These are phyloP conservation scores for Przewalskia tangutica DNA, from an alignment of 257 asterid genomes.

Conservation along the genomic window DNA sequence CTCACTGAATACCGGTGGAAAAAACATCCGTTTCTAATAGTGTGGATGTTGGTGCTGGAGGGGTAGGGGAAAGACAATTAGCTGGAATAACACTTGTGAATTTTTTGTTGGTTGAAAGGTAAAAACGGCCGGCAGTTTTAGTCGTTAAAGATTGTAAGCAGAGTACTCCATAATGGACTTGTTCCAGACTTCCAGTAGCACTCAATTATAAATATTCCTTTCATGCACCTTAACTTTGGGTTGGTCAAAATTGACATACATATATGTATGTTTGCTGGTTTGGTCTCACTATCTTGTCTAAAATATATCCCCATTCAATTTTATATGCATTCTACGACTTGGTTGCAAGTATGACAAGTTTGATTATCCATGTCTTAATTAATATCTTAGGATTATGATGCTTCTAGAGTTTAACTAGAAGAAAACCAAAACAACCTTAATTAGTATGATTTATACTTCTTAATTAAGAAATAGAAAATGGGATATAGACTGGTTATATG, in stretches of 20 bases:
- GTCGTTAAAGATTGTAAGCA: background rate
- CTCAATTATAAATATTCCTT: background rate
- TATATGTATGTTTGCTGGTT: background rate
- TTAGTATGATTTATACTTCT: background rate
- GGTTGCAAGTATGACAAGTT: background rate
- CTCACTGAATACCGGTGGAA: no score
- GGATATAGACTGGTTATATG: background rate
- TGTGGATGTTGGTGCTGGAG: no score
- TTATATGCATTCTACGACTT: background rate
- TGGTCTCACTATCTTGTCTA: background rate
- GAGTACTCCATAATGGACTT: background rate
- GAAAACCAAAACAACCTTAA: background rate
- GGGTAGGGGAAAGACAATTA: no score
- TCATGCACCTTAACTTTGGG: background rate
- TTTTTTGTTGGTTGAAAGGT: background rate
- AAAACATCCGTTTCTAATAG: no score
- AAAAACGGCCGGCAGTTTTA: background rate
- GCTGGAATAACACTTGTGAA: no score
- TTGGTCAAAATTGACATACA: conserved; percentile 1
- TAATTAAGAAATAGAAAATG: background rate
- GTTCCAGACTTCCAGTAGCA: background rate
- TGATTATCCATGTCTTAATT: background rate
- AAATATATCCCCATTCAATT: background rate
- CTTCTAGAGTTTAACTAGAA: background rate
- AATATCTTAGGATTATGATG: background rate